Evolutionary conservation across 306 rosid genomes (phyloP).

Genomic region (Geum urbanum): DNA sequence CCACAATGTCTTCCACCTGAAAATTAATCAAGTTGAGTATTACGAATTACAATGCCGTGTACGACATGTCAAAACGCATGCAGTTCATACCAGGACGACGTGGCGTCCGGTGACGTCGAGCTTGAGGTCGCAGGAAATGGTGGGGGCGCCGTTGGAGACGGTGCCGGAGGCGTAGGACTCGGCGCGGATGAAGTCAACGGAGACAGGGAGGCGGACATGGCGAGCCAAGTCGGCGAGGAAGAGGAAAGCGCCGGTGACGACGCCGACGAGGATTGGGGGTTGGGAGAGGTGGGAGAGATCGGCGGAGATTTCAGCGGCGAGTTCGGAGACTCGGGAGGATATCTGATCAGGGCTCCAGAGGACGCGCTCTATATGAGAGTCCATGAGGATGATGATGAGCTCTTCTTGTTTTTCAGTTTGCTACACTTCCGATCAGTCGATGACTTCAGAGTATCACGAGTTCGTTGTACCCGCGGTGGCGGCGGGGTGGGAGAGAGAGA

Average conservation of each 20-base stretch:
- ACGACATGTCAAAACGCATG: no score
- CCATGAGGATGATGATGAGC: no score
- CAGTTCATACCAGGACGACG: conserved; percentile 75
- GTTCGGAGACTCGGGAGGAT: conserved; percentile 53
- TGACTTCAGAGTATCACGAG: no score
- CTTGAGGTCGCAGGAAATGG: conserved; percentile 58
- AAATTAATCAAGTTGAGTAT: no score
- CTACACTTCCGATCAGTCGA: no score
- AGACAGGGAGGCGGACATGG: conserved; percentile 47
- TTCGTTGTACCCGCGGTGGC: no score
- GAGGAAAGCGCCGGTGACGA: conserved; percentile 78
- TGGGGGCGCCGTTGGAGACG: conserved; percentile 50
- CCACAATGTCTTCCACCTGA: conserved; percentile 88
- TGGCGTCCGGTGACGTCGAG: conserved; percentile 56
- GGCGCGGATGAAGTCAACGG: conserved; percentile 62
- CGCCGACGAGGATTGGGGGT: conserved; percentile 63
- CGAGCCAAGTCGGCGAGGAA: conserved; percentile 86
- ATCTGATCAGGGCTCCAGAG: conserved; percentile 68
- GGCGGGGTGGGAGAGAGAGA: no score
- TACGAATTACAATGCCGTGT: no score
- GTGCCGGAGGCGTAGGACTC: conserved; percentile 78
- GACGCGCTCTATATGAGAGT: conserved; percentile 53
- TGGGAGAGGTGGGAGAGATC: conserved; percentile 33
- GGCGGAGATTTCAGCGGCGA: conserved; percentile 52
- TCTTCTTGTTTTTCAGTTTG: no score